These are phyloP conservation scores for Eutypa lata DNA, from an alignment of 2,329 filamentous ascomycete species.

Conservation along the genomic window DNA sequence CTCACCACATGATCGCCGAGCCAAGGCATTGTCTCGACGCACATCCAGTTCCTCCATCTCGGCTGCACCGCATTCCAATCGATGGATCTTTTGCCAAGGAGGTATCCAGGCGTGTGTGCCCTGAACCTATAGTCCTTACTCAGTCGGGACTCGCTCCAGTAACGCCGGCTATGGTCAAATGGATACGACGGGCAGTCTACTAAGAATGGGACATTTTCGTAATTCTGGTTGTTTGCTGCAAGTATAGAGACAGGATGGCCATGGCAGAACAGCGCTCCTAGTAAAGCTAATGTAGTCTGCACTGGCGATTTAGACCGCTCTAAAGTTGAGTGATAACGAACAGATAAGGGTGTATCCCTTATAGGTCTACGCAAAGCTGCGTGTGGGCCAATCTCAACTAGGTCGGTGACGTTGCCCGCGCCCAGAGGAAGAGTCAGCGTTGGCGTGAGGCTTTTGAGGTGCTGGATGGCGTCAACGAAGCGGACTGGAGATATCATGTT, in stretches of 20 bases:
- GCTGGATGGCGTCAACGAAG: not conserved
- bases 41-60: conserved; percentile 1
- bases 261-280: conserved; percentile 5
- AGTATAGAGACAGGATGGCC: conserved; percentile 6
- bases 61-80: conserved; percentile 9
- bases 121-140: conserved; percentile 8
- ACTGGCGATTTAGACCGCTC: not conserved
- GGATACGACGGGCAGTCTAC: conserved; percentile 33
- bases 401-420: conserved; percentile 4
- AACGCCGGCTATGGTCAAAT: conserved; percentile 32
- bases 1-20: conserved; percentile 3
- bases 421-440: too few species aligned
- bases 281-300: not conserved
- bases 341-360: not conserved
- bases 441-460: too few species aligned
- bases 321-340: conserved; percentile 1
- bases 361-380: conserved; percentile 2
- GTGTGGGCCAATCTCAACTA: conserved; percentile 11
- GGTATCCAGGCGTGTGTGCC: too few species aligned
- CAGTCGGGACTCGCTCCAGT: conserved; percentile 30
- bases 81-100: conserved; percentile 14
- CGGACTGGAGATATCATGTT: conserved; percentile 1
- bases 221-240: not conserved
- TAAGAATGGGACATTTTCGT: not conserved
- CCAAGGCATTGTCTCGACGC: not conserved